Evolutionary conservation across 352 stramenopile genomes (phyloP).

Genomic region (Phytophthora macrochlamydospora): DNA sequence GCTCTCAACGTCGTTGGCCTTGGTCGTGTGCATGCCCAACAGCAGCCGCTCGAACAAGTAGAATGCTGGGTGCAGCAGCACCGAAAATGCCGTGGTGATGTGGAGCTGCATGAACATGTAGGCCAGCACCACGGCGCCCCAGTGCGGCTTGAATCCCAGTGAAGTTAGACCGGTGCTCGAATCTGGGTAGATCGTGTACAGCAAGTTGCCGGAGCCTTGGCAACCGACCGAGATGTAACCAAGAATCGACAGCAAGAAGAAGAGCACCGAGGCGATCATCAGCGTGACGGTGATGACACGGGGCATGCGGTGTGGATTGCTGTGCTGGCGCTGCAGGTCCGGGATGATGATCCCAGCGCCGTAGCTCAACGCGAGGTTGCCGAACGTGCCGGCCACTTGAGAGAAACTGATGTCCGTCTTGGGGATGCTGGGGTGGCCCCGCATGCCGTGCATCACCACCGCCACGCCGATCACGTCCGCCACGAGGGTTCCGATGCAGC

Average conservation of each 20-base stretch:
- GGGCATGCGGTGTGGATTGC: slow-evolving; percentile 31
- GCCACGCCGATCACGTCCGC: slow-evolving; percentile 45
- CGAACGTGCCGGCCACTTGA: slow-evolving; percentile 43
- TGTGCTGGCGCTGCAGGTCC: slow-evolving; percentile 33
- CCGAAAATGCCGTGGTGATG: slow-evolving; percentile 43
- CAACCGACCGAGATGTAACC: slow-evolving; percentile 53
- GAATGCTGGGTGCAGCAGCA: slow-evolving; percentile 44
- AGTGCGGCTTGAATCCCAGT: slow-evolving; percentile 41
- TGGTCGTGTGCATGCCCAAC: slow-evolving; percentile 46
- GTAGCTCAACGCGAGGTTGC: slow-evolving; percentile 55
- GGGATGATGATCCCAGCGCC: slow-evolving; percentile 42
- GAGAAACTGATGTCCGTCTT: slow-evolving; percentile 33
- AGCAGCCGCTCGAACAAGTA: slow-evolving; percentile 41
- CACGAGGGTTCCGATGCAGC: slow-evolving; percentile 41
- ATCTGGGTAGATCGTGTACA: slow-evolving; percentile 54
- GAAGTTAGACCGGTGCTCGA: slow-evolving; percentile 37
- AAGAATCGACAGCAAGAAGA: slow-evolving; percentile 35
- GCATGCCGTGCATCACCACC: slow-evolving; percentile 36
- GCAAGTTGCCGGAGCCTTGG: slow-evolving; percentile 63
- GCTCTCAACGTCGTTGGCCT: slow-evolving; percentile 26
- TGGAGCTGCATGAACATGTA: slow-evolving; percentile 35
- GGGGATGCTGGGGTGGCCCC: slow-evolving; percentile 37
- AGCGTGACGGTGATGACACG: slow-evolving; percentile 37
- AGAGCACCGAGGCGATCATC: slow-evolving; percentile 40
- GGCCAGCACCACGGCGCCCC: slow-evolving; percentile 30